Base-by-base conservation (phyloP, 768 basidiomycete genomes). In the Amanita rimosa region DNA sequence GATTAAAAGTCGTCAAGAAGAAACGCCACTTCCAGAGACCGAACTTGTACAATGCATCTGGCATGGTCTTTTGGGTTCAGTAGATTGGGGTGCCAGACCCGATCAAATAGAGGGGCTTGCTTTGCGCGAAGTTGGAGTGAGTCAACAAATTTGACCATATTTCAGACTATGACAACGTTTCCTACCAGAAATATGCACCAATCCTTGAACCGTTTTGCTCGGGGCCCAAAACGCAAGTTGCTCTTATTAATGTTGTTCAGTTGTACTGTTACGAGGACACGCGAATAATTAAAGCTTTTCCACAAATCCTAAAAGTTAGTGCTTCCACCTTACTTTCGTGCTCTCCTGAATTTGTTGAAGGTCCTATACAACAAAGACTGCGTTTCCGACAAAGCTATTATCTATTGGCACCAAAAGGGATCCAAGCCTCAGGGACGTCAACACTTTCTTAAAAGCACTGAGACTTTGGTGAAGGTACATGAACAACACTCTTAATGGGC, bases 361-460 rank as follows among this genome's bases (percentile, higher is more conserved):
- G 84, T 94, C 57, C 73, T 97, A 64, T 97, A 96, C 70, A 94
- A 94, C 69, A 83, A 87, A 59, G 95, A 99, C 58, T 92, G 92
- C 66, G 76, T 97, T 57, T 88, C 92, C 48, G 92, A 94, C 60
- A 85, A 94, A 61, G 93, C 94, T 52, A 94, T 99, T 60, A 85
- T 97, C 52, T 98, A 96, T 66, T 99, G 95, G 95, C 74, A 91
- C 67, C 84, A 89, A 69, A 99, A 99, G 68, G 95, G 96, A 45
- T 86, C 93, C 42, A 96, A 92, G 67, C 79, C 91, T 0, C 90
- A 97, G 65, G 95, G 94, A 43, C 83, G 85, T 60, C 92, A 96
- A 64, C 87, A 93, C 64, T 97, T 99, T 74, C 69, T 97, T 57
- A 94, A 90, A 69, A 79, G 74, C 50, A 85, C 90, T 0, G 87